phyloP scores from a whole-genome alignment of 805 yeast species.

The Metschnikowia reukaufii region DNA sequence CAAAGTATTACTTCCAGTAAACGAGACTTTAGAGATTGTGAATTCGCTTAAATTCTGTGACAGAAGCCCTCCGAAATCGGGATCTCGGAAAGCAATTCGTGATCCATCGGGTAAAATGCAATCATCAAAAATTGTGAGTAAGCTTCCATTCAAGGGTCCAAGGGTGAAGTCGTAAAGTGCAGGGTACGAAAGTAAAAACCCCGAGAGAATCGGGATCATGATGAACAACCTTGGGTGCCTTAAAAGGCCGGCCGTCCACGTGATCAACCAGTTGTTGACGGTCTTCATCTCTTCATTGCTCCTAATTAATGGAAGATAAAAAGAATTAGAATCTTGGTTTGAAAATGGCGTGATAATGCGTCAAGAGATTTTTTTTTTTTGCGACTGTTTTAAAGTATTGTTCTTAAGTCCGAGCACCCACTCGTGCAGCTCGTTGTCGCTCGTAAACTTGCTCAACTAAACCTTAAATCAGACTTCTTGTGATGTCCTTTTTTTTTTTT shows the following conservation, averaged over 20 bases:
- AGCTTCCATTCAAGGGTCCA: constrained; percentile 24
- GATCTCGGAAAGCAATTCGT: not conserved
- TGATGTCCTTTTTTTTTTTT: too few species aligned
- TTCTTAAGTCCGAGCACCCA: not conserved
- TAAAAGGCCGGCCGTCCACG: constrained; percentile 22
- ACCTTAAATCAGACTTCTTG: too few species aligned
- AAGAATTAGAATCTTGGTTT: not conserved
- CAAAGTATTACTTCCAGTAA: constrained; percentile 11
- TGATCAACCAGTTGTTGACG: constrained; percentile 18
- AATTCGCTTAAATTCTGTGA: not conserved
- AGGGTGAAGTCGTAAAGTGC: constrained; percentile 37
- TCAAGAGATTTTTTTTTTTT: not conserved
- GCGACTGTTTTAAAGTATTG: too few species aligned
- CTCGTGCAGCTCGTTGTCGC: constrained; percentile 1
- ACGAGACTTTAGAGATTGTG: constrained; percentile 8
- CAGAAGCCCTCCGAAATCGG: not conserved
- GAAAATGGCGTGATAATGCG: constrained; percentile 2
- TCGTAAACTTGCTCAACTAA: too few species aligned
- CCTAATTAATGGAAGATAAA: not conserved
- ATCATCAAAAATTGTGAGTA: constrained; percentile 8
- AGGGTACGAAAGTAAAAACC: constrained; percentile 36
- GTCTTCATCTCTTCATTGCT: constrained; percentile 13
- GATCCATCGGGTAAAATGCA: constrained; percentile 6
- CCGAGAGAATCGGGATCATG: constrained; percentile 30
- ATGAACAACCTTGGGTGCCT: constrained; percentile 30